phyloP scores from a whole-genome alignment of 495 filamentous ascomycete species.

The Penicillium samsonianum region DNA sequence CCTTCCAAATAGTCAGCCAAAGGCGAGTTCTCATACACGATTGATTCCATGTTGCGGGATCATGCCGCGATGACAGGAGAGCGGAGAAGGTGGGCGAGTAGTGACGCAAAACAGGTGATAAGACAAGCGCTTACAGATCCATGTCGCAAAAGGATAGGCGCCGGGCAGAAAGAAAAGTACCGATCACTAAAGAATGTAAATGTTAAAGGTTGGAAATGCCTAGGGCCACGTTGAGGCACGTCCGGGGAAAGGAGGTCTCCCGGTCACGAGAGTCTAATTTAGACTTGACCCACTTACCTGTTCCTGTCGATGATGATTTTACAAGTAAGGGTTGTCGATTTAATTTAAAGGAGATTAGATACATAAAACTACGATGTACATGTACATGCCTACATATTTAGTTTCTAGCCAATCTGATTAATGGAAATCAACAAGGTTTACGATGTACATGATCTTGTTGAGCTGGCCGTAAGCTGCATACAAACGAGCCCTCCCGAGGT shows the following conservation, averaged over 20 bases:
- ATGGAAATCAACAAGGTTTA: not conserved
- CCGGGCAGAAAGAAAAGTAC: constrained; percentile 1
- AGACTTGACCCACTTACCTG: constrained; percentile 28
- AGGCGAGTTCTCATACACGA: constrained; percentile 87
- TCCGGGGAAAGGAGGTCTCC: constrained; percentile 35
- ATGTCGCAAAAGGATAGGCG: constrained; percentile 20
- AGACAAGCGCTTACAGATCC: constrained; percentile 22
- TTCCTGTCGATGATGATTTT: constrained; percentile 24
- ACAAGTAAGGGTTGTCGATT: constrained; percentile 1
- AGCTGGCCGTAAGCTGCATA: constrained; percentile 1
- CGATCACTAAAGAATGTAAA: constrained; percentile 5
- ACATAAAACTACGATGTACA: not conserved
- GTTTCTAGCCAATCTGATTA: not conserved
- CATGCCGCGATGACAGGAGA: constrained; percentile 19
- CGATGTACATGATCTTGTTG: not conserved
- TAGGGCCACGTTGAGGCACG: constrained; percentile 27
- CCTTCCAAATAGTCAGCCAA: constrained; percentile 93
- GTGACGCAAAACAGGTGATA: constrained; percentile 11
- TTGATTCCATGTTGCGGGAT: constrained; percentile 75
- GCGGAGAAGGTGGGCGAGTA: constrained; percentile 19
- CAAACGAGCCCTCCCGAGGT: not conserved
- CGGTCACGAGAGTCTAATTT: constrained; percentile 34
- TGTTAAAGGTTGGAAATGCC: constrained; percentile 5
- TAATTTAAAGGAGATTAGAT: not conserved
- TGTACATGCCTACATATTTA: not conserved